A percentile compares a stretch with the other conserved stretches of the same genome.
phyloP scores from a whole-genome alignment of 768 basidiomycete genomes.

The Pleurotus giganteus region DNA sequence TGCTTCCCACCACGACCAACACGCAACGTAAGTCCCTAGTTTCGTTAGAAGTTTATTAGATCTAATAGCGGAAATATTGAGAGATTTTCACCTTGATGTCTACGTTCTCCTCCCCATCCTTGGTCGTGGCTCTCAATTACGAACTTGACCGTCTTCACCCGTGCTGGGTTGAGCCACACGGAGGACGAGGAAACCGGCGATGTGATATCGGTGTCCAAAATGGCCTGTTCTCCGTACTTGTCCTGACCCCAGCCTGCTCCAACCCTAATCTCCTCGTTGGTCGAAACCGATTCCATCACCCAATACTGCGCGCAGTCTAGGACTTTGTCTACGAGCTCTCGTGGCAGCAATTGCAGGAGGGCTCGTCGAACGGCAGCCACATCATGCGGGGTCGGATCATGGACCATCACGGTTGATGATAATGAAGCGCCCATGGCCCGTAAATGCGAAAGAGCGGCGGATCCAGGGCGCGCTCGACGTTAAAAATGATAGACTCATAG shows the following conservation, averaged over 20 bases:
- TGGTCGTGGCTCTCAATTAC: conserved; percentile 25
- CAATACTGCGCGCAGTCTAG: conserved; percentile 5
- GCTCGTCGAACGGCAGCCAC: background rate
- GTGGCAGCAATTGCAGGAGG: background rate
- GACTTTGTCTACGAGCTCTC: conserved; percentile 7
- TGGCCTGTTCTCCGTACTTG: background rate
- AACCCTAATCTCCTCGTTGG: background rate
- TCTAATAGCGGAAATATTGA: background rate
- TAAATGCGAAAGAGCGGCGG: too few species aligned
- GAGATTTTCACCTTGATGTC: conserved; percentile 17
- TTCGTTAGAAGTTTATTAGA: background rate
- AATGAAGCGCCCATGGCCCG: too few species aligned
- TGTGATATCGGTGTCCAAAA: background rate
- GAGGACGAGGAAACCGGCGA: background rate
- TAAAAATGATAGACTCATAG: too few species aligned
- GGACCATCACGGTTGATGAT: too few species aligned
- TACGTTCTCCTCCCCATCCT: conserved; percentile 28
- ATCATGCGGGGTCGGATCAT: background rate
- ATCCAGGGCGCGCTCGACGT: too few species aligned
- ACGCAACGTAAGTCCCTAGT: conserved; percentile 26
- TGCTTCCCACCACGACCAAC: conserved; percentile 33
- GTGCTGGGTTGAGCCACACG: background rate
- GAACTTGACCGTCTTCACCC: conserved; percentile 18
- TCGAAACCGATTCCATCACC: background rate
- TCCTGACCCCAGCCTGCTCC: too few species aligned